Percentiles rank a stretch among this genome's conserved stretches.
Evolutionary conservation across 768 basidiomycete genomes (phyloP).

Genomic region (Macrolepiota dolichaula): DNA sequence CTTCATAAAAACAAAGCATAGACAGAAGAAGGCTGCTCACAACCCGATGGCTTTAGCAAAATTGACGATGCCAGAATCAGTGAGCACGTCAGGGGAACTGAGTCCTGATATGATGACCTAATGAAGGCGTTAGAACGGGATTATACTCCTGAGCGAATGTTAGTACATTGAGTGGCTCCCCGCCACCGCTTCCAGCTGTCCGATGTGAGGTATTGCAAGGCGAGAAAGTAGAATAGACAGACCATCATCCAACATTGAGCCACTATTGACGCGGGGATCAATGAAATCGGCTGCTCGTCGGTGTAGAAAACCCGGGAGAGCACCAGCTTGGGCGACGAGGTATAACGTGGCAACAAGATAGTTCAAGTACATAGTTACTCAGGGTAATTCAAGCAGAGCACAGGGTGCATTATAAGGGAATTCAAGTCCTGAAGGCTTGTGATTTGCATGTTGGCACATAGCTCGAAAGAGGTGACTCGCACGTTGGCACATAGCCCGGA

Average conservation of each 20-base stretch:
- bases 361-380: slow-evolving; percentile 3
- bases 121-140: neutral
- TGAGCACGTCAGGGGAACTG: slow-evolving; percentile 56
- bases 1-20: slow-evolving; percentile 12
- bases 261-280: slow-evolving; percentile 48
- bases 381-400: neutral
- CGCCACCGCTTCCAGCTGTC: slow-evolving; percentile 33
- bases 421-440: no score
- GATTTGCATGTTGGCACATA: neutral
- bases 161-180: slow-evolving; percentile 77
- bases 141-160: slow-evolving; percentile 36
- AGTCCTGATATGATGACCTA: slow-evolving; percentile 63
- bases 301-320: slow-evolving; percentile 10
- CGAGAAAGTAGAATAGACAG: neutral
- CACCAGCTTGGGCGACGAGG: neutral
- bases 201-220: neutral
- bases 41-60: slow-evolving; percentile 63
- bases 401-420: neutral
- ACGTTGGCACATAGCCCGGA: neutral
- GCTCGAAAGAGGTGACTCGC: neutral
- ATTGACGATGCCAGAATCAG: slow-evolving; percentile 52
- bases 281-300: slow-evolving; percentile 29
- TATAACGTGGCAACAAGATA: neutral
- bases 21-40: slow-evolving; percentile 28
- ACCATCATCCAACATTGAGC: slow-evolving; percentile 64